Base-by-base conservation (phyloP, 306 rosid species). In the Dalbergia oliveri region DNA sequence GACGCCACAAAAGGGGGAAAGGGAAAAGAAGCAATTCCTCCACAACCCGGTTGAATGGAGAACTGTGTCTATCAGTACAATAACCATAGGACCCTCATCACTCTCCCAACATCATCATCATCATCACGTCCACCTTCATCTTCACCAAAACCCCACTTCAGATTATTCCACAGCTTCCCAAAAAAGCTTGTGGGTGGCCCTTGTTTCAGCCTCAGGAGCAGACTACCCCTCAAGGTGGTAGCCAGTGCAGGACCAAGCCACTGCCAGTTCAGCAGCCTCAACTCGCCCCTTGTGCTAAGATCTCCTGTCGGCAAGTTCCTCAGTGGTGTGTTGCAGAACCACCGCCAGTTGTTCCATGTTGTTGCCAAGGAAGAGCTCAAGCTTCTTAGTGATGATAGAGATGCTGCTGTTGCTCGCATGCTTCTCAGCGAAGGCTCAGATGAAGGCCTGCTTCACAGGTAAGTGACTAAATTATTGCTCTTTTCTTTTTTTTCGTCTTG, bases 391-490 rank as follows among this genome's bases (percentile, higher is more conserved):
- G 88, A 90, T 81, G 93, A 91, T 35, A 93, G 96, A 18, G 89
- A 87, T 65, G 90, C 74, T 0, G 97, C 98, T 0, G 60, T 73
- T 47, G 51, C 85, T 76, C 98, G 97, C 26, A 81, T 86, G 97
- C 4, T 72, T 0, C 88, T 84, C 47, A 69, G 69, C 69, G 72
- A 86, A 37, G 66, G 26, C 31, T 88, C 98, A 0, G 89, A 87
- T 57, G 93, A 91, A 58, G 90, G 94, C 75, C 74, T 85, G 65
- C 97, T 96, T 68, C 97, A 96, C 62, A 90, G 98, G 99, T 94
- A 82, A 54, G 82, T 69, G 11, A n/a, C 70, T 37, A 44, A 8
- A 18, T 49, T n/a, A 4, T 49, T 0, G 1, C 56, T 44, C 11
- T 3, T 69, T 58, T 58, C 0, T 0, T 19, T 66, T 1, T 1